Conservation (phyloP, 2,329 filamentous ascomycete species). For the Diaporthe citriasiana region DNA sequence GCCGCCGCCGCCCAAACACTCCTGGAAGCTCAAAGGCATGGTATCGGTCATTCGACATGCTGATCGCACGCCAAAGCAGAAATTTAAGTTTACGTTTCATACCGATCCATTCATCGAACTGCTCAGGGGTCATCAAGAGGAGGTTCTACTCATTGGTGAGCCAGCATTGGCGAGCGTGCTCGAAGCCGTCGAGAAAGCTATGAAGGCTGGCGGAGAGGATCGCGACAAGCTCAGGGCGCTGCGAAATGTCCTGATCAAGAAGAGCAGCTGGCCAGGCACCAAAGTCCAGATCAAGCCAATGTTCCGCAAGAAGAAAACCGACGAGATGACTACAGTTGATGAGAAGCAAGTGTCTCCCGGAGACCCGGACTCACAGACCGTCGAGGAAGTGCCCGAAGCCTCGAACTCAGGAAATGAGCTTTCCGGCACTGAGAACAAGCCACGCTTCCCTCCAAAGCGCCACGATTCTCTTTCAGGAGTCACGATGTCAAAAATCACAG, state of each 20-base stretch:
- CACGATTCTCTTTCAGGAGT: slow-evolving; percentile 91
- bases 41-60: slow-evolving; percentile 97
- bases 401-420: slow-evolving; percentile 29
- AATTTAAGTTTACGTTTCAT: slow-evolving; percentile 99
- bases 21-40: slow-evolving; percentile 98
- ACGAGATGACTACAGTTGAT: slow-evolving; percentile 62
- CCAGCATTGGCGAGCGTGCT: slow-evolving; percentile 90
- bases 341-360: slow-evolving; percentile 54
- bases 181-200: slow-evolving; percentile 85
- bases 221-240: slow-evolving; percentile 86
- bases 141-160: slow-evolving; percentile 93
- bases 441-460: slow-evolving; percentile 68
- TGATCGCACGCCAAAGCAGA: slow-evolving; percentile 97
- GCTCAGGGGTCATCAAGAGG: slow-evolving; percentile 94
- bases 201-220: slow-evolving; percentile 86
- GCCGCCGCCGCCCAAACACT: slow-evolving; percentile 84
- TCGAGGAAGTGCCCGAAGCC: slow-evolving; percentile 43
- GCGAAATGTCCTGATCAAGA: slow-evolving; percentile 89
- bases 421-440: slow-evolving; percentile 43
- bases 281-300: slow-evolving; percentile 99
- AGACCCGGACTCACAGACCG: slow-evolving; percentile 42
- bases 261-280: slow-evolving; percentile 93
- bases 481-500: slow-evolving; percentile 93
- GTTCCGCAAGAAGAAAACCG: slow-evolving; percentile 89
- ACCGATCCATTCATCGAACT: slow-evolving; percentile 96